phyloP scores from a whole-genome alignment of 768 basidiomycete genomes.

The Daedaleopsis nitida region DNA sequence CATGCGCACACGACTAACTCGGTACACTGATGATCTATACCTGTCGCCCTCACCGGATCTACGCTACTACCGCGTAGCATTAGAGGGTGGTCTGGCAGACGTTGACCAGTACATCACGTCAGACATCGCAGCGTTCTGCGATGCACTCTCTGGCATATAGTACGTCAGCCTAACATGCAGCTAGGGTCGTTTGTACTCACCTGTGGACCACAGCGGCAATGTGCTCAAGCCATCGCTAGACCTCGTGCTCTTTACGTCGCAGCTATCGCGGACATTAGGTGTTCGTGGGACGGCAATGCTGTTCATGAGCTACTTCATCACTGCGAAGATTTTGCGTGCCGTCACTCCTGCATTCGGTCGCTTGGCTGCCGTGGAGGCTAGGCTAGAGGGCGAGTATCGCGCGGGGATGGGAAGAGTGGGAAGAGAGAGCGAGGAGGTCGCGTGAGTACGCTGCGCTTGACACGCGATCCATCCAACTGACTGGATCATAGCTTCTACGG shows the following conservation, averaged over 20 bases:
- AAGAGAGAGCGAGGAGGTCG: conserved; percentile 90
- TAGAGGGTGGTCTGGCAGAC: conserved; percentile 51
- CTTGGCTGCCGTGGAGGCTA: conserved; percentile 84
- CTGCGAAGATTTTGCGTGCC: conserved; percentile 75
- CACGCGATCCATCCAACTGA: background rate
- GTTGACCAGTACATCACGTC: conserved; percentile 93
- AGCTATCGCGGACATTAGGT: conserved; percentile 85
- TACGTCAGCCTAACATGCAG: conserved; percentile 41
- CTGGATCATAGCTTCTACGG: conserved; percentile 79
- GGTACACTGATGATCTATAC: conserved; percentile 92
- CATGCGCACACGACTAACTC: conserved; percentile 83
- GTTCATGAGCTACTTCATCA: conserved; percentile 85
- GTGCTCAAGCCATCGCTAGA: conserved; percentile 91
- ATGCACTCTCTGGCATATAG: conserved; percentile 86
- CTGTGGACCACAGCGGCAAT: conserved; percentile 65
- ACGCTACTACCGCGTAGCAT: conserved; percentile 60
- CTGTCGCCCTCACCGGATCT: conserved; percentile 73
- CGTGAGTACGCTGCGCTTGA: conserved; percentile 48
- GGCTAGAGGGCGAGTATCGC: conserved; percentile 89
- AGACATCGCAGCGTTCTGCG: conserved; percentile 88
- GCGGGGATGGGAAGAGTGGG: conserved; percentile 85
- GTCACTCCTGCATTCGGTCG: conserved; percentile 94
- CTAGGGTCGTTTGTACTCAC: background rate
- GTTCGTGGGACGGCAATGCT: conserved; percentile 80
- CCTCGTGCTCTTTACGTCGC: conserved; percentile 87